A percentile compares a stretch with the other conserved stretches of the same genome.
These are phyloP conservation scores for Xerocomellus intermedius DNA, from an alignment of 768 basidiomycete genomes.

Conservation along the genomic window DNA sequence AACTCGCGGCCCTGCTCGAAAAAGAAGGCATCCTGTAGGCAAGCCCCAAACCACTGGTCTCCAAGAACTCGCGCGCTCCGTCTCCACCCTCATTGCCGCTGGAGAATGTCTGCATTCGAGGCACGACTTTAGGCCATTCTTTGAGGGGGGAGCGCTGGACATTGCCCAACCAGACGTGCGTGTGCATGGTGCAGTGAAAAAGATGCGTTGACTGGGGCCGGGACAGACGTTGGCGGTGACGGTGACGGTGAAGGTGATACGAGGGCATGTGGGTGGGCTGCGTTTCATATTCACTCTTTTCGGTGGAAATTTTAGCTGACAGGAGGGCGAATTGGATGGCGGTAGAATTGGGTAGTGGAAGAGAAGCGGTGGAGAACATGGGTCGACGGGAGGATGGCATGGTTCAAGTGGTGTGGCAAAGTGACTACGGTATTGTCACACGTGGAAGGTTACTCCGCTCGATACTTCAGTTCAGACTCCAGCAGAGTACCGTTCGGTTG, in stretches of 20 bases:
- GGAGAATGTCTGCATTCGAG: conserved; percentile 65
- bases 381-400: not conserved
- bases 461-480: too few relatives aligned
- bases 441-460: too few relatives aligned
- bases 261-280: conserved; percentile 82
- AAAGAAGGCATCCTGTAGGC: conserved; percentile 58
- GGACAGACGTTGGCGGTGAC: conserved; percentile 91
- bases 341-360: conserved; percentile 27
- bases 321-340: conserved; percentile 87
- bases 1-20: conserved; percentile 60
- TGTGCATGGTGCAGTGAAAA: not conserved
- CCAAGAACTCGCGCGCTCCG: conserved; percentile 39
- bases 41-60: not conserved
- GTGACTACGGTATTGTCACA: not conserved
- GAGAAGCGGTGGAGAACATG: conserved; percentile 20
- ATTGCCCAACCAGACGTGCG: conserved; percentile 68
- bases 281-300: conserved; percentile 97
- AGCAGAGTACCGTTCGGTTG: too few relatives aligned
- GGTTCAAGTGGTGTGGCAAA: not conserved
- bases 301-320: conserved; percentile 66
- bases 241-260: too few relatives aligned
- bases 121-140: conserved; percentile 61
- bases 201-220: conserved; percentile 63
- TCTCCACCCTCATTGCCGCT: conserved; percentile 60
- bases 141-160: conserved; percentile 62